Evolutionary conservation across 805 yeast genomes (phyloP), one percentile per base, ranked within the genome.

Genomic region (Saccharomycopsis capsularis): DNA sequence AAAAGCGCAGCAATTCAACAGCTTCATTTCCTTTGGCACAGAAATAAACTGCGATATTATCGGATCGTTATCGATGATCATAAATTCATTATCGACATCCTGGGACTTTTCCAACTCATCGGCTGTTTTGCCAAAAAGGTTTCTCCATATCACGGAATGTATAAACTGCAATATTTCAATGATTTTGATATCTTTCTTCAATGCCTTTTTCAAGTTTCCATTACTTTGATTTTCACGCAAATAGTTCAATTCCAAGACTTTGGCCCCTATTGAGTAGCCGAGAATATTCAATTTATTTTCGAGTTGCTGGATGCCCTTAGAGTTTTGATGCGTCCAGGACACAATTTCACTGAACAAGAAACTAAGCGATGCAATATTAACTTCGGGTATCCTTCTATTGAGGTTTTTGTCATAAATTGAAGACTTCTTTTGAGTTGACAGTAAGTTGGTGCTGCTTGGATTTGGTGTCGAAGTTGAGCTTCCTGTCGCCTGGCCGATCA

Each of bases 1-100:
- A 60, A 84, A 85, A 0, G 95, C 90, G 15, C 83, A 81, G 59
- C 93, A 85, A 60, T 84, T 85, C 58, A 87, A 71, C 54, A 80
- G 81, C 9, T 85, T 81, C 60, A 82, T 79, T 55, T 88, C 95
- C 56, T 76, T 78, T 2, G 96, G 96, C 3, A 85, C 81, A 27
- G 85, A 78, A 9, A 88, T 78, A 60, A 73, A 88, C 57, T 76
- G 77, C n/a, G 85, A 73, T 36, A 87, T 70, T 41, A 85, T 57
- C 4, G 96, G 96, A 13, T 70, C 62, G 57, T 81, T 78, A 61
- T 88, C 96, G 16, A 79, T 79, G 52, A 88, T 84, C 60, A 77
- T 81, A 55, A 78, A 81, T 50, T 77, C 79, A 48, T 78, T 76
- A 24, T 82, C 85, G 35, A 74, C 68, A 41, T 79, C 82, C 42